These are phyloP conservation scores for Verbascum thapsus DNA, from an alignment of 257 asterid genomes.

Conservation along the genomic window DNA sequence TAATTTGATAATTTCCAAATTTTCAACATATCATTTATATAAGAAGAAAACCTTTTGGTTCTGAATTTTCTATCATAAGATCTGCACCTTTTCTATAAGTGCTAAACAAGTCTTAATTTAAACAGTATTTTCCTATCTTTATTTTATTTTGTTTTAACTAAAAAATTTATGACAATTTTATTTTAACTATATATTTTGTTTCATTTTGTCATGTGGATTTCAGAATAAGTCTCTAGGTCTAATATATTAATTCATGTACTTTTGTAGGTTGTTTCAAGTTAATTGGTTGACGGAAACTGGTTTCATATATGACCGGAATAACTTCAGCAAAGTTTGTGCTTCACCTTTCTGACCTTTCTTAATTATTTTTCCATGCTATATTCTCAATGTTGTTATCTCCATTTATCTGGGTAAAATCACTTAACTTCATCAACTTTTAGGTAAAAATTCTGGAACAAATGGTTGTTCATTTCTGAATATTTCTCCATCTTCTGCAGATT, in stretches of 20 bases:
- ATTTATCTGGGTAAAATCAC: background rate
- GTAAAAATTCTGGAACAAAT: background rate
- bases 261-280: slow-evolving; percentile 96
- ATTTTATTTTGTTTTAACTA: slow-evolving; percentile 1
- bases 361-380: slow-evolving; percentile 9
- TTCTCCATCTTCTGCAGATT: slow-evolving; percentile 64
- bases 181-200: slow-evolving; percentile 12
- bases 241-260: slow-evolving; percentile 35
- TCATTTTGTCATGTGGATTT: slow-evolving; percentile 19
- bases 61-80: slow-evolving; percentile 6
- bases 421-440: slow-evolving; percentile 6
- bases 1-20: background rate
- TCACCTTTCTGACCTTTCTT: slow-evolving; percentile 36
- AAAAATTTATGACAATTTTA: slow-evolving; percentile 11
- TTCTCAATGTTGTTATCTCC: slow-evolving; percentile 1
- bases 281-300: slow-evolving; percentile 83
- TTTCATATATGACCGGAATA: slow-evolving; percentile 76
- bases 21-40: background rate
- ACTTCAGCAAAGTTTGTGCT: slow-evolving; percentile 78
- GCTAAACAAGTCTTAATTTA: background rate
- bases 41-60: background rate
- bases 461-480: slow-evolving; percentile 17
- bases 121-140: slow-evolving; percentile 5
- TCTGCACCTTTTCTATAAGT: background rate
- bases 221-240: slow-evolving; percentile 26